Percentiles rank a stretch among this genome's conserved stretches.
phyloP scores from a whole-genome alignment of 441 rosid species.

The Erysimum pusillum region DNA sequence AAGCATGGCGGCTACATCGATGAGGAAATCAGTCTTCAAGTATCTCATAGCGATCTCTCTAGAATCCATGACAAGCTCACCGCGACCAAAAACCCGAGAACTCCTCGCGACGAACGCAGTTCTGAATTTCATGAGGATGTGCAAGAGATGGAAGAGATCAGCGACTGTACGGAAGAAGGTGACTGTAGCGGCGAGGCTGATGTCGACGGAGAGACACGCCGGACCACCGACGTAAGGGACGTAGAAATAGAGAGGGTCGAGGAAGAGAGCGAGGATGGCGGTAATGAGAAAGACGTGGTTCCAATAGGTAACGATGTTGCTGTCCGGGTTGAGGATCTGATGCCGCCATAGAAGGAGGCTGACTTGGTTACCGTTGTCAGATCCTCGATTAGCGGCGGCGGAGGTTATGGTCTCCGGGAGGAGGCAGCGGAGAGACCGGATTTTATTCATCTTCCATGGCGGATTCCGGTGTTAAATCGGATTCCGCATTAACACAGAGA shows the following conservation, averaged over 20 bases:
- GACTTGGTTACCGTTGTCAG: constrained; percentile 44
- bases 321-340: constrained; percentile 82
- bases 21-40: constrained; percentile 65
- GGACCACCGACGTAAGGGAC: constrained; percentile 72
- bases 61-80: constrained; percentile 87
- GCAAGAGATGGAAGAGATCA: constrained; percentile 71
- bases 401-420: constrained; percentile 50
- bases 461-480: constrained; percentile 58
- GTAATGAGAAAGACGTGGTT: constrained; percentile 82
- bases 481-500: constrained; percentile 48
- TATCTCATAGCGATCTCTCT: constrained; percentile 73
- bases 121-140: constrained; percentile 78
- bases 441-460: constrained; percentile 75
- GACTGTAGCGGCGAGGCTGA: constrained; percentile 57
- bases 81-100: constrained; percentile 82
- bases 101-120: constrained; percentile 84
- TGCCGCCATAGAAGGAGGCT: constrained; percentile 69
- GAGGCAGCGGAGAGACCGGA: constrained; percentile 53
- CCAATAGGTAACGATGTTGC: constrained; percentile 77
- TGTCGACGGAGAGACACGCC: constrained; percentile 67
- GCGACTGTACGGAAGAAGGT: constrained; percentile 76
- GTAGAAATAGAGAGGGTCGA: constrained; percentile 89
- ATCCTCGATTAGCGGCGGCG: constrained; percentile 44
- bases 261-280: constrained; percentile 77
- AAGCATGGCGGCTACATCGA: constrained; percentile 82